Evolutionary conservation across 192 early-diverging fungal species (phyloP).

Genomic region (Coemansia furcata): DNA sequence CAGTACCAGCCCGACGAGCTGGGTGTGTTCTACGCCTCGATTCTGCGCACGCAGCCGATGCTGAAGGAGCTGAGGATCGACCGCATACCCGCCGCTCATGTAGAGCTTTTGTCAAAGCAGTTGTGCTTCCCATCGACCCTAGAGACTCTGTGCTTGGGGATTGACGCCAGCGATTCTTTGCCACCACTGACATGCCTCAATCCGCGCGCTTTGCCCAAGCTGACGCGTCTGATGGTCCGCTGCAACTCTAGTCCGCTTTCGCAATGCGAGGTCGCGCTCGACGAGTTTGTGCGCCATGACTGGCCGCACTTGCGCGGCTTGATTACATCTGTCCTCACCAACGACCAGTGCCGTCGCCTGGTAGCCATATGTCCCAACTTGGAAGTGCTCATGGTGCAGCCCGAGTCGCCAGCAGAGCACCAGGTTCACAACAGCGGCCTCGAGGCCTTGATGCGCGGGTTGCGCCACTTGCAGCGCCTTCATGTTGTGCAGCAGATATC

Average conservation of each 20-base stretch:
- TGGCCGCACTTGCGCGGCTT: conserved; percentile 51
- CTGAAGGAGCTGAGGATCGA: conserved; percentile 52
- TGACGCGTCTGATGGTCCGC: conserved; percentile 50
- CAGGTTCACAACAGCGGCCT: conserved; percentile 52
- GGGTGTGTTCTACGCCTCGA: conserved; percentile 51
- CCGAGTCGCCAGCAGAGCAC: conserved; percentile 49
- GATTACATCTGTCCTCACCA: conserved; percentile 47
- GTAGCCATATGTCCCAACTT: conserved; percentile 35
- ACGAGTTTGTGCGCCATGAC: conserved; percentile 43
- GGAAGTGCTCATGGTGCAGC: conserved; percentile 52
- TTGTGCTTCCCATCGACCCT: conserved; percentile 48
- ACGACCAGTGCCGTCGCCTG: conserved; percentile 40
- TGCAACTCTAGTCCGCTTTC: conserved; percentile 46
- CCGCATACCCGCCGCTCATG: conserved; percentile 35
- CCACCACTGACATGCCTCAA: conserved; percentile 43
- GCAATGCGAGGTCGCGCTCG: conserved; percentile 39
- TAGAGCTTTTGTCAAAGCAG: conserved; percentile 47
- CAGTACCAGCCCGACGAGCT: conserved; percentile 55
- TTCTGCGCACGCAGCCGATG: conserved; percentile 44
- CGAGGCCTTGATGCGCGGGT: conserved; percentile 39
- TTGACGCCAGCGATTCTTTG: conserved; percentile 46
- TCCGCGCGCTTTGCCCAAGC: conserved; percentile 42
- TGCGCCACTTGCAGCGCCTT: conserved; percentile 37
- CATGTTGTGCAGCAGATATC: conserved; percentile 52
- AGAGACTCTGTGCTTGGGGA: conserved; percentile 49